A percentile compares a stretch with the other conserved stretches of the same genome.
phyloP scores from a whole-genome alignment of 139 green algal genomes.

The Chlorella sorokiniana region DNA sequence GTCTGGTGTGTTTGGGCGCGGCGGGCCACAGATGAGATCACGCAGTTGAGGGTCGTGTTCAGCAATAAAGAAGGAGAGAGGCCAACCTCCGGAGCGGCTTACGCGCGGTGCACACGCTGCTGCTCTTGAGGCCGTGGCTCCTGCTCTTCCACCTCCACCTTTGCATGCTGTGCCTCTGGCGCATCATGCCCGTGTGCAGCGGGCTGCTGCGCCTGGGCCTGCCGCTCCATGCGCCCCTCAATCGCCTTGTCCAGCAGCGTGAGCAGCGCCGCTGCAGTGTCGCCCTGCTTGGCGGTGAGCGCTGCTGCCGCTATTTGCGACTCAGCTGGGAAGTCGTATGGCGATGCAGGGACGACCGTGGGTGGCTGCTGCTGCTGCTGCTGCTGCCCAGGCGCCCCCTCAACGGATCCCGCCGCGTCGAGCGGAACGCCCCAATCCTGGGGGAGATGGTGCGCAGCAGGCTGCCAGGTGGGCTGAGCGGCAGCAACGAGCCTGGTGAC shows the following conservation, averaged over 20 bases:
- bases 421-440: slow-evolving; percentile 13
- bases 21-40: too few relatives aligned
- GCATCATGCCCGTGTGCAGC: neutral
- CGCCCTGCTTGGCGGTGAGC: slow-evolving; percentile 19
- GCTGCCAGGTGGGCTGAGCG: neutral
- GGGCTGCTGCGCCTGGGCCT: slow-evolving; percentile 67
- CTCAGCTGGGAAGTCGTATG: slow-evolving; percentile 27
- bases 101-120: too few relatives aligned
- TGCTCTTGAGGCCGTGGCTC: too few relatives aligned
- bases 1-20: too few relatives aligned
- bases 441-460: slow-evolving; percentile 18
- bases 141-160: neutral
- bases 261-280: slow-evolving; percentile 33
- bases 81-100: too few relatives aligned
- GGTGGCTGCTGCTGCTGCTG: neutral
- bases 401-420: neutral
- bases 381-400: neutral
- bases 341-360: neutral
- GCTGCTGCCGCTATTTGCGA: slow-evolving; percentile 45
- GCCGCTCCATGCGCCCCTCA: neutral
- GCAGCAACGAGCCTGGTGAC: slow-evolving; percentile 8
- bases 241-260: slow-evolving; percentile 44
- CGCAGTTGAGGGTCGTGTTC: too few relatives aligned
- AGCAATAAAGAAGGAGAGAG: too few relatives aligned
- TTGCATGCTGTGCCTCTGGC: neutral